Evolutionary conservation across 1,284 basidiomycete genomes (phyloP).

Genomic region (Austropuccinia psidii): DNA sequence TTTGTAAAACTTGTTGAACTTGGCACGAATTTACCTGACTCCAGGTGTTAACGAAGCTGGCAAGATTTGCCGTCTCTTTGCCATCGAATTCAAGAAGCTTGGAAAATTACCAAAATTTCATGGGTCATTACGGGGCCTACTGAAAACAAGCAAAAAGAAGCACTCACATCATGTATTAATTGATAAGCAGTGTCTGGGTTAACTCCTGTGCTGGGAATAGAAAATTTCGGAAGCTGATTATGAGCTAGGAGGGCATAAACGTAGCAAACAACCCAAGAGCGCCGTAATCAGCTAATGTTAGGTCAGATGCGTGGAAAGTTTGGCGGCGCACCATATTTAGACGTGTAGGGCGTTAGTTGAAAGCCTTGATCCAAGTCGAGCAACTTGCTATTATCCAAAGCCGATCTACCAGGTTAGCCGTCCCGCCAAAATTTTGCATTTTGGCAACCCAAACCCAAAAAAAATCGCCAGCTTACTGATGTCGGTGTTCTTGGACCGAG

Average conservation of each 20-base stretch:
- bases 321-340: conserved; percentile 40
- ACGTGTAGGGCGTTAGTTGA: neutral
- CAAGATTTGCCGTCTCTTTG: conserved; percentile 69
- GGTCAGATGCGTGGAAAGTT: conserved; percentile 42
- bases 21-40: conserved; percentile 50
- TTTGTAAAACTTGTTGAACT: neutral
- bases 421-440: neutral
- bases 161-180: conserved; percentile 61
- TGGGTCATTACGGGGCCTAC: too few relatives aligned
- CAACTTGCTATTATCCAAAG: neutral
- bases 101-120: too few relatives aligned
- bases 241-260: conserved; percentile 39
- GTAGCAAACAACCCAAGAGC: neutral
- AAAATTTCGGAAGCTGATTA: conserved; percentile 48
- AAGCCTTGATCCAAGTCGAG: neutral
- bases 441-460: neutral
- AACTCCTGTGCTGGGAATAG: conserved; percentile 49
- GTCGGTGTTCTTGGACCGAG: conserved; percentile 26
- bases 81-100: conserved; percentile 71
- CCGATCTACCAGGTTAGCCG: neutral
- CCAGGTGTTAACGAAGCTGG: conserved; percentile 56
- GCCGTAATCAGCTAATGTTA: too few relatives aligned
- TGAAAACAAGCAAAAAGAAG: neutral
- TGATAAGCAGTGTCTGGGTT: conserved; percentile 52
- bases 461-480: neutral